These are phyloP conservation scores for Rhodotorula sp. DNA, from an alignment of 1,284 basidiomycete species.

Conservation along the genomic window DNA sequence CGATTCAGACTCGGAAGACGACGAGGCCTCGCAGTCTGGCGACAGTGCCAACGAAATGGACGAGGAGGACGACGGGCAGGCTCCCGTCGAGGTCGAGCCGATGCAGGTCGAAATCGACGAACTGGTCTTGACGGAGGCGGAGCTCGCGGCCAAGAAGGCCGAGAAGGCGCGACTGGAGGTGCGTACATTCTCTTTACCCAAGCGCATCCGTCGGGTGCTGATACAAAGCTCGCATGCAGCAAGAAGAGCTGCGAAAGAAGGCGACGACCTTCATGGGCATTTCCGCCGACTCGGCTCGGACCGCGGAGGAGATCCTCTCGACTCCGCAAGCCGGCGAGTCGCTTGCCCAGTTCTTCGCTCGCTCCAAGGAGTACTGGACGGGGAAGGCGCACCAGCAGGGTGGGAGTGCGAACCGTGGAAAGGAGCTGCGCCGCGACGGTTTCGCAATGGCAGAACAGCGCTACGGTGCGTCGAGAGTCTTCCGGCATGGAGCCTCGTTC, in stretches of 20 bases:
- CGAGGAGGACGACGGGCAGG: conserved; percentile 58
- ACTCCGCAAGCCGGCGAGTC: conserved; percentile 89
- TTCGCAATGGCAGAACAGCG: conserved; percentile 68
- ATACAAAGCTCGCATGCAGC: conserved; percentile 2
- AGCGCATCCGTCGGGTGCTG: too few relatives aligned
- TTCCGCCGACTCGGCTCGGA: conserved; percentile 54
- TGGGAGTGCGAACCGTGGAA: conserved; percentile 67
- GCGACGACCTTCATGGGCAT: conserved; percentile 73
- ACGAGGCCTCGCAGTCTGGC: conserved; percentile 36
- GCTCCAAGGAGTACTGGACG: conserved; percentile 81
- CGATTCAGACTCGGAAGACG: conserved; percentile 43
- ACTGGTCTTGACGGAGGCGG: conserved; percentile 34
- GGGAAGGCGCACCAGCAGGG: conserved; percentile 61
- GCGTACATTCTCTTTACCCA: not conserved
- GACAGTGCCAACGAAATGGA: conserved; percentile 55
- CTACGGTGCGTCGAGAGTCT: conserved; percentile 57
- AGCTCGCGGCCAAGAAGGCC: conserved; percentile 44
- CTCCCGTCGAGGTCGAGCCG: conserved; percentile 54
- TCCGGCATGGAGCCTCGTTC: too few relatives aligned
- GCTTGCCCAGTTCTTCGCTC: conserved; percentile 76
- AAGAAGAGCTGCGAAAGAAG: conserved; percentile 57
- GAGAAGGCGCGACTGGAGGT: conserved; percentile 46
- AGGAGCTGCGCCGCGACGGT: conserved; percentile 72
- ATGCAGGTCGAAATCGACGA: conserved; percentile 44
- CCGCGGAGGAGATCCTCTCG: conserved; percentile 68